Evolutionary conservation across 805 yeast species (phyloP).

Genomic region (Starmerella davenportii): DNA sequence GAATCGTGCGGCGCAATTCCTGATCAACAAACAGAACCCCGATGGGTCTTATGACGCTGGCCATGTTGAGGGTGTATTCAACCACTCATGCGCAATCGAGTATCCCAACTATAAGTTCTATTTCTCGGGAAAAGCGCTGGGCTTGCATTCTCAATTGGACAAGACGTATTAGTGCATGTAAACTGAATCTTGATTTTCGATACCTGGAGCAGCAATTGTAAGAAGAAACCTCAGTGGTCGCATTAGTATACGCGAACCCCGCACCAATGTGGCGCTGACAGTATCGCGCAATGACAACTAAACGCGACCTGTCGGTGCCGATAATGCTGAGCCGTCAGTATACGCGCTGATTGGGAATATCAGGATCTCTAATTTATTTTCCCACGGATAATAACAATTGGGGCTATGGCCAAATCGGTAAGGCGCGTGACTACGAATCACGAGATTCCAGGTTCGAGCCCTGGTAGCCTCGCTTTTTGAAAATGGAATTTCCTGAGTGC

Average conservation of each 20-base stretch:
- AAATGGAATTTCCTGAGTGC: too few relatives aligned
- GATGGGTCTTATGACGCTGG: conserved; percentile 80
- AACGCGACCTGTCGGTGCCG: too few relatives aligned
- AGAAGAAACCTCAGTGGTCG: neutral
- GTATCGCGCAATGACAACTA: too few relatives aligned
- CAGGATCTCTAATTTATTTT: too few relatives aligned
- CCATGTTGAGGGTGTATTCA: conserved; percentile 86
- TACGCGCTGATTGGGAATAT: too few relatives aligned
- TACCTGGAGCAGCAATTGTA: too few relatives aligned
- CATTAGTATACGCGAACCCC: neutral
- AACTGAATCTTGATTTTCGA: too few relatives aligned
- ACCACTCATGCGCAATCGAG: conserved; percentile 85
- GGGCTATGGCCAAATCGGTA: conserved; percentile 19
- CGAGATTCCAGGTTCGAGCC: conserved; percentile 19
- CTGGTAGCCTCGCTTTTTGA: conserved; percentile 16
- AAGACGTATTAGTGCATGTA: neutral
- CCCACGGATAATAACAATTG: too few relatives aligned
- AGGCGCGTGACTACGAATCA: conserved; percentile 19
- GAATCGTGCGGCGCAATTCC: conserved; percentile 39
- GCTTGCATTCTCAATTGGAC: conserved; percentile 33
- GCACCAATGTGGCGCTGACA: too few relatives aligned
- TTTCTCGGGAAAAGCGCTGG: conserved; percentile 85
- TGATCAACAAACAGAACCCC: conserved; percentile 46
- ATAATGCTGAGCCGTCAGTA: too few relatives aligned
- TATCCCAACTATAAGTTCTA: conserved; percentile 83